Evolutionary conservation across 768 basidiomycete genomes (phyloP).

Genomic region (Gautieria morchelliformis): DNA sequence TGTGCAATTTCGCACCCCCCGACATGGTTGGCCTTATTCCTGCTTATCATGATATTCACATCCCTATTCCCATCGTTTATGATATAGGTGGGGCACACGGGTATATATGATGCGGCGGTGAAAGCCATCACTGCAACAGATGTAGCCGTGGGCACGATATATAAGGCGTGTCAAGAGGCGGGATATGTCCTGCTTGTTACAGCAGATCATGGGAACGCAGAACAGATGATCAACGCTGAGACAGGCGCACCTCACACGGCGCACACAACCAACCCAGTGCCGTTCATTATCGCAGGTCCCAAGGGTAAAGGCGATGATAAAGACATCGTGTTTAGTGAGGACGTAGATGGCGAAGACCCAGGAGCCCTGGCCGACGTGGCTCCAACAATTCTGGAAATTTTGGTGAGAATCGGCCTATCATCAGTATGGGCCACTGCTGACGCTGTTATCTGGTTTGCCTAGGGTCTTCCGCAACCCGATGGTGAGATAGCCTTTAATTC

Average conservation of each 20-base stretch:
- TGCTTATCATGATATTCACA: neutral
- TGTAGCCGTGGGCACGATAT: slow-evolving; percentile 78
- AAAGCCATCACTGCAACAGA: slow-evolving; percentile 84
- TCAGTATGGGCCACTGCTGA: neutral
- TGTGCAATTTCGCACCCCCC: slow-evolving; percentile 97
- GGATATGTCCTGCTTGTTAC: slow-evolving; percentile 86
- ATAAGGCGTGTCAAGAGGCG: slow-evolving; percentile 73
- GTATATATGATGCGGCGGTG: slow-evolving; percentile 84
- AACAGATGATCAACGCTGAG: slow-evolving; percentile 80
- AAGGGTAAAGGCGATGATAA: slow-evolving; percentile 22
- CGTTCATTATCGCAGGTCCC: slow-evolving; percentile 78
- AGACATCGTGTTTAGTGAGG: slow-evolving; percentile 38
- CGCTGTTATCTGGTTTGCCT: slow-evolving; percentile 5
- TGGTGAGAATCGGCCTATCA: slow-evolving; percentile 32
- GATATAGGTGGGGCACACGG: slow-evolving; percentile 79
- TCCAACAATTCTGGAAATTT: slow-evolving; percentile 72
- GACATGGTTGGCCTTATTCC: slow-evolving; percentile 61
- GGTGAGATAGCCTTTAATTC: slow-evolving; percentile 31
- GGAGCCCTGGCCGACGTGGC: slow-evolving; percentile 87
- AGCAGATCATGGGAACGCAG: slow-evolving; percentile 93
- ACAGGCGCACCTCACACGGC: slow-evolving; percentile 87
- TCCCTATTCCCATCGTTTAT: neutral
- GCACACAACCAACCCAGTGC: slow-evolving; percentile 84
- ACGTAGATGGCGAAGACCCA: slow-evolving; percentile 42
- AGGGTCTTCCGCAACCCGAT: slow-evolving; percentile 60